Conservation (phyloP, 176 grass and related monocot species). For the sorghum (Sorghum bicolor) region DNA sequence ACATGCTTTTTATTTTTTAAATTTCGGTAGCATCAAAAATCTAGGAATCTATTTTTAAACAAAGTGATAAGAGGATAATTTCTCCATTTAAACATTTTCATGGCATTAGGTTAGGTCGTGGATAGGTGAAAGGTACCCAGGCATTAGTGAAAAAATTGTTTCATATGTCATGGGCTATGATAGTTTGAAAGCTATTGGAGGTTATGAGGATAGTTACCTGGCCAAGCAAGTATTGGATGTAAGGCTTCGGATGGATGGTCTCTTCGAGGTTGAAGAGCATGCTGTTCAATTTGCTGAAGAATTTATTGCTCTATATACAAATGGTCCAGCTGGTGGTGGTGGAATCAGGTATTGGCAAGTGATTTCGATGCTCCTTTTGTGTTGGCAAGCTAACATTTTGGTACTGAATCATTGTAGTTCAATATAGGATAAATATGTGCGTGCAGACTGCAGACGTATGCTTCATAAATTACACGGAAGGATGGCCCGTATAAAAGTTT, state of each 20-base stretch:
- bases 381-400: not conserved
- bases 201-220: constrained; percentile 19
- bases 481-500: not conserved
- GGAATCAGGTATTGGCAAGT: constrained; percentile 64
- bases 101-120: constrained; percentile 78
- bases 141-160: constrained; percentile 51
- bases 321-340: constrained; percentile 90
- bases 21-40: not conserved
- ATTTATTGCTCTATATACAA: constrained; percentile 94
- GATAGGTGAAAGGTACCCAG: constrained; percentile 75
- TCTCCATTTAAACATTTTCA: constrained; percentile 1
- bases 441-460: not conserved
- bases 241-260: constrained; percentile 90
- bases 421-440: constrained; percentile 1
- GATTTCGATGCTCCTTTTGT: not conserved
- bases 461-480: not conserved
- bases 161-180: constrained; percentile 79
- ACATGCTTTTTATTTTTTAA: not conserved
- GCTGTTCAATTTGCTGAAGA: constrained; percentile 70
- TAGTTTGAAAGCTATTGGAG: constrained; percentile 70
- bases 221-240: constrained; percentile 53
- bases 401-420: not conserved
- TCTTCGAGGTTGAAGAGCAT: constrained; percentile 76
- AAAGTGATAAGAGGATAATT: not conserved
- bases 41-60: not conserved